Evolutionary conservation across 495 filamentous ascomycete species (phyloP).

Genomic region (Aspergillus carlsbadensis): DNA sequence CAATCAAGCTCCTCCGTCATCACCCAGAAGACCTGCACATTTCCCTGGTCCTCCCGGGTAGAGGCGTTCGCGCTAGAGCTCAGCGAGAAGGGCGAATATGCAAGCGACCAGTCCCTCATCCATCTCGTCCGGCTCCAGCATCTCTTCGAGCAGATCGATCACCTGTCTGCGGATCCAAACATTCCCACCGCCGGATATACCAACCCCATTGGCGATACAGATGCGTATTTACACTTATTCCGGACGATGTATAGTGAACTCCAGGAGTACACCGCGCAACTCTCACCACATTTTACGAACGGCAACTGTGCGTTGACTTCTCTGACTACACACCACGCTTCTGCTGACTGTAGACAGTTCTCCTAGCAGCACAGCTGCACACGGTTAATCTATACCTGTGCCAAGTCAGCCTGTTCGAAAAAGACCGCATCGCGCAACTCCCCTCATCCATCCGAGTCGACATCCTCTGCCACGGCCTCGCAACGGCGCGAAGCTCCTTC

Average conservation of each 20-base stretch:
- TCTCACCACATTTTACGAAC: background rate
- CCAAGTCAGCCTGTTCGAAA: constrained; percentile 3
- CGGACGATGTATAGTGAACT: background rate
- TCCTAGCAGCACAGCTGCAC: background rate
- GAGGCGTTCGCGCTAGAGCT: constrained; percentile 15
- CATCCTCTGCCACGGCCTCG: constrained; percentile 5
- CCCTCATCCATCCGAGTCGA: background rate
- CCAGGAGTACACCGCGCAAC: background rate
- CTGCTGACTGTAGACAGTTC: background rate
- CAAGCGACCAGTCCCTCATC: constrained; percentile 16
- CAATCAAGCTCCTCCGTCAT: constrained; percentile 13
- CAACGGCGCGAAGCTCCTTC: background rate
- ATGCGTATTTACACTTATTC: background rate
- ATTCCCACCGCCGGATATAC: too few species aligned
- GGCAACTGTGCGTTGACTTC: background rate
- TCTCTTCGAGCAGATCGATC: constrained; percentile 18
- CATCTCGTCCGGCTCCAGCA: constrained; percentile 23
- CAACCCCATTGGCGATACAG: background rate
- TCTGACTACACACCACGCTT: background rate
- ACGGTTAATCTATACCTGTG: background rate
- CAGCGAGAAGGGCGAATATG: constrained; percentile 10
- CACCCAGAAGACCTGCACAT: constrained; percentile 18
- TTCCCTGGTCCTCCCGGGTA: constrained; percentile 15
- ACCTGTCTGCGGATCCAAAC: background rate
- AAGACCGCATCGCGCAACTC: background rate